phyloP scores from a whole-genome alignment of 495 filamentous ascomycete species.

The Choiromyces venosus region DNA sequence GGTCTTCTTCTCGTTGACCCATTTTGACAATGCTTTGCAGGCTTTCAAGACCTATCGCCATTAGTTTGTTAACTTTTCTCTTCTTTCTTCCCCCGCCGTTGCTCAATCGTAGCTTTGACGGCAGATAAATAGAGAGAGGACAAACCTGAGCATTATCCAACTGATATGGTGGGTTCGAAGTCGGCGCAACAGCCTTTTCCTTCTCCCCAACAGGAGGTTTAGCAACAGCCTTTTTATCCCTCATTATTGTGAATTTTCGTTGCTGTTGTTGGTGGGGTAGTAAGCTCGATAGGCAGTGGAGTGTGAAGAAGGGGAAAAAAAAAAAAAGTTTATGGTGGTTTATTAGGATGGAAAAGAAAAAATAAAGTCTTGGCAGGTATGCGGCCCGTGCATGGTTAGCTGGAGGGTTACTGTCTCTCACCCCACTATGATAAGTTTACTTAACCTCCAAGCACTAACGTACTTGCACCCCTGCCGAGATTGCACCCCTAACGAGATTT shows the following conservation, averaged over 20 bases:
- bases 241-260: constrained; percentile 10
- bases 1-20: constrained; percentile 61
- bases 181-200: constrained; percentile 6
- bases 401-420: not conserved
- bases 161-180: constrained; percentile 55
- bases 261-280: not conserved
- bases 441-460: not conserved
- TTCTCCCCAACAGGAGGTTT: constrained; percentile 5
- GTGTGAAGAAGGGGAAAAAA: not conserved
- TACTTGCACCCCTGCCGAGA: too few species aligned
- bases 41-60: constrained; percentile 63
- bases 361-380: not conserved
- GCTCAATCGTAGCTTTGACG: constrained; percentile 19
- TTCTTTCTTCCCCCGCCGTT: not conserved
- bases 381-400: not conserved
- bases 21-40: constrained; percentile 69
- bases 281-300: not conserved
- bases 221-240: constrained; percentile 3
- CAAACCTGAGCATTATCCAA: constrained; percentile 59
- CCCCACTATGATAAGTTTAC: not conserved
- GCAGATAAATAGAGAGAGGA: not conserved
- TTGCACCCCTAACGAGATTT: too few species aligned
- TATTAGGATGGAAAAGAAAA: not conserved
- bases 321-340: not conserved
- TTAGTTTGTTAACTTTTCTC: not conserved